Conservation (phyloP, 352 stramenopile species). For the Pythium biforme region DNA sequence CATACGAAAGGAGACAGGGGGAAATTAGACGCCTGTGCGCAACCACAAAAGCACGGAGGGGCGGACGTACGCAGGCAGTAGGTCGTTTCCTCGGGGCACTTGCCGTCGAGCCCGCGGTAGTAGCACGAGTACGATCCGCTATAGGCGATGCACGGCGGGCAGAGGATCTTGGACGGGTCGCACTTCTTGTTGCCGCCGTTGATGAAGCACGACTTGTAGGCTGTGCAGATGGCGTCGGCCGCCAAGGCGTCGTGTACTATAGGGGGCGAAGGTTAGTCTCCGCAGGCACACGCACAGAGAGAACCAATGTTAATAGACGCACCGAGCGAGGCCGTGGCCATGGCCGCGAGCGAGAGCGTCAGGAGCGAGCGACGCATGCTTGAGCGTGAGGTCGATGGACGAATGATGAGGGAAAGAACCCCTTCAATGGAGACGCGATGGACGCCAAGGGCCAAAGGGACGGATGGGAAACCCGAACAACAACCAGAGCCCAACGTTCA, state of each 20-base stretch:
- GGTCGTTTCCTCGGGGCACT: slow-evolving; percentile 12
- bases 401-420: background rate
- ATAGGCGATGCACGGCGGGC: slow-evolving; percentile 15
- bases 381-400: background rate
- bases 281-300: too few relatives aligned
- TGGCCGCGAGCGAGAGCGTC: slow-evolving; percentile 13
- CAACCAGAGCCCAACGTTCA: background rate
- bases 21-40: background rate
- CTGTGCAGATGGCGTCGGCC: slow-evolving; percentile 16
- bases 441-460: slow-evolving; percentile 1
- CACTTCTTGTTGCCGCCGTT: slow-evolving; percentile 15
- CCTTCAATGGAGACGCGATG: background rate
- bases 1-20: background rate
- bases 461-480: background rate
- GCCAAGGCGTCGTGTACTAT: slow-evolving; percentile 8
- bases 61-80: slow-evolving; percentile 15
- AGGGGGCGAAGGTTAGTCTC: background rate
- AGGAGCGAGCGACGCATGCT: slow-evolving; percentile 14
- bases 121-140: slow-evolving; percentile 21
- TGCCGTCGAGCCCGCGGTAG: slow-evolving; percentile 11
- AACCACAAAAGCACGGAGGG: background rate
- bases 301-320: too few relatives aligned
- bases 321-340: slow-evolving; percentile 5
- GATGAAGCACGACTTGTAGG: slow-evolving; percentile 16
- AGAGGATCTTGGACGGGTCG: slow-evolving; percentile 10